Evolutionary conservation across 2,329 filamentous ascomycete genomes (phyloP).

Genomic region (Fusarium chaquense): DNA sequence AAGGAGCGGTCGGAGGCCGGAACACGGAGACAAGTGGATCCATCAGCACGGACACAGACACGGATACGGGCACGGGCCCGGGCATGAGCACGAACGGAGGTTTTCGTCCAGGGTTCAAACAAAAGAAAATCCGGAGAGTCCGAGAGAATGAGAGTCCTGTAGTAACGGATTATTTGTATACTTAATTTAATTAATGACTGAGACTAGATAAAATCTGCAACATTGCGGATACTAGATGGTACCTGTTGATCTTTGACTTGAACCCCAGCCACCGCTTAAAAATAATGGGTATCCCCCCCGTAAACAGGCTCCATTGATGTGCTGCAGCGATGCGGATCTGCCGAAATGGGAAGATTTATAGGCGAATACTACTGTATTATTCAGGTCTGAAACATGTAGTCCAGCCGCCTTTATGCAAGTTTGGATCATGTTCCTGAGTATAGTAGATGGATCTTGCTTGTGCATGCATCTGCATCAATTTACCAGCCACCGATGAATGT

Average conservation of each 20-base stretch:
- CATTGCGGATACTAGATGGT: slow-evolving; percentile 17
- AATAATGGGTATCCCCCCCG: not conserved
- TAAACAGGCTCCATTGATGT: slow-evolving; percentile 3
- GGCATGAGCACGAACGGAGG: not conserved
- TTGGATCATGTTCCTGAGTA: slow-evolving; percentile 32
- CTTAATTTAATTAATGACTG: not conserved
- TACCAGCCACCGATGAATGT: slow-evolving; percentile 1
- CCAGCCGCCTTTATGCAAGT: slow-evolving; percentile 10
- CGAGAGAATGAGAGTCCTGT: slow-evolving; percentile 25
- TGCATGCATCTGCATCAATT: slow-evolving; percentile 3
- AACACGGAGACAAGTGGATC: slow-evolving; percentile 25
- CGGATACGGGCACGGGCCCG: not conserved
- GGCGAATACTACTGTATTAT: not conserved
- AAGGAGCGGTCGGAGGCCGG: slow-evolving; percentile 19
- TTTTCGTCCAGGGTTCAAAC: slow-evolving; percentile 12
- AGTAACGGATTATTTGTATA: slow-evolving; percentile 17
- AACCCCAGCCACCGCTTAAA: slow-evolving; percentile 25
- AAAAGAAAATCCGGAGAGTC: slow-evolving; percentile 10
- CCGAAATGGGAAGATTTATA: slow-evolving; percentile 23
- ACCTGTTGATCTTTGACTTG: slow-evolving; percentile 33
- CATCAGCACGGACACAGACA: slow-evolving; percentile 3
- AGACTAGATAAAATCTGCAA: slow-evolving; percentile 2
- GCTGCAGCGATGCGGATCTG: slow-evolving; percentile 5
- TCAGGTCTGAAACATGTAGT: slow-evolving; percentile 27
- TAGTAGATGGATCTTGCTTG: slow-evolving; percentile 2